Evolutionary conservation across 768 basidiomycete genomes (phyloP).

Genomic region (Boletus speciosus): DNA sequence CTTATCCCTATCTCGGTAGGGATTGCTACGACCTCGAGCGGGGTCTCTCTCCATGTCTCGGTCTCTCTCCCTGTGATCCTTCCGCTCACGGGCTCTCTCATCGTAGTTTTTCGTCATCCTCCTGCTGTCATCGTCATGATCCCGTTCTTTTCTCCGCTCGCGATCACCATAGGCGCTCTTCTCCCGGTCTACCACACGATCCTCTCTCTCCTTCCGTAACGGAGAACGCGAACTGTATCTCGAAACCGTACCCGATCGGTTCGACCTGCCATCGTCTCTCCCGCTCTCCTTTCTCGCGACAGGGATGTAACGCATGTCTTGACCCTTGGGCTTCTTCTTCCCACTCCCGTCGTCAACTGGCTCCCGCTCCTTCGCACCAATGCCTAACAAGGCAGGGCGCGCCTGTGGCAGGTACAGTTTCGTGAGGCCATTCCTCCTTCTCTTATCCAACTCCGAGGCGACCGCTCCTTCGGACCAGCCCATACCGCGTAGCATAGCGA

Average conservation of each 20-base stretch:
- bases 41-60: conserved; percentile 27
- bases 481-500: conserved; percentile 93
- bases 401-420: conserved; percentile 81
- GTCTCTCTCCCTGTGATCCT: conserved; percentile 13
- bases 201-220: conserved; percentile 18
- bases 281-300: conserved; percentile 67
- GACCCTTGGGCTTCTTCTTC: conserved; percentile 44
- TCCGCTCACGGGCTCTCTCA: conserved; percentile 16
- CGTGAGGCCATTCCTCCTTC: conserved; percentile 51
- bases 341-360: conserved; percentile 64
- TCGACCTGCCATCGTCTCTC: conserved; percentile 26
- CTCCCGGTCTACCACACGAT: conserved; percentile 6
- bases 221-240: conserved; percentile 53
- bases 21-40: conserved; percentile 27
- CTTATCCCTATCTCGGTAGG: conserved; percentile 28
- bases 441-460: conserved; percentile 54
- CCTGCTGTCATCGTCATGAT: conserved; percentile 10
- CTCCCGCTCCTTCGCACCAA: conserved; percentile 89
- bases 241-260: conserved; percentile 41
- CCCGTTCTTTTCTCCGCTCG: conserved; percentile 13
- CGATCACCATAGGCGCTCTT: conserved; percentile 11
- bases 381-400: conserved; percentile 83
- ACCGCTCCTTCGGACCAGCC: conserved; percentile 87
- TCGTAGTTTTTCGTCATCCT: conserved; percentile 13
- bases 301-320: conserved; percentile 81